Evolutionary conservation across 495 filamentous ascomycete genomes (phyloP), one percentile per base, ranked within the genome.

Genomic region (Penicillium robsamsonii): DNA sequence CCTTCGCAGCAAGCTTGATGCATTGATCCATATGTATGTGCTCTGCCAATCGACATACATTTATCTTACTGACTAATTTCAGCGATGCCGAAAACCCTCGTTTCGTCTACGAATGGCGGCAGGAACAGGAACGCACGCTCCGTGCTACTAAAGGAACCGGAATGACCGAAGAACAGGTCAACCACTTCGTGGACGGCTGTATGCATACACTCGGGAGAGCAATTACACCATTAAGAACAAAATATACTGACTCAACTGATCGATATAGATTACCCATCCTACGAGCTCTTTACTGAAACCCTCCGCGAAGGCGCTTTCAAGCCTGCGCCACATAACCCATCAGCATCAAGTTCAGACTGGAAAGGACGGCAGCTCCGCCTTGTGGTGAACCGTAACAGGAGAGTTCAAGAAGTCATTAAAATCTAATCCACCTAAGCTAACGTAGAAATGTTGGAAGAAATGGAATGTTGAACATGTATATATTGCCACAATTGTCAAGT

Each of bases 51-150:
- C 27, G 12, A 13, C 13, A 20, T 49, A n/a, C 13, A 10, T 30
- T 43, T n/a, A 20, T 37, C 5, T n/a, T 47, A 46, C 47, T 60
- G 30, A 61, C 12, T 29, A n/a, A 17, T n/a, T 47, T 35, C 41
- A 86, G 82, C 57, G 93, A 97, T 66, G 89, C 93, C 11, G 80
- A 88, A 65, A 75, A 95, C 55, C 79, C 78, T 15, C 76, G 78
- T 53, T 95, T 79, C 63, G 93, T 96, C 38, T 97, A 96, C 66
- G 84, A 83, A 56, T 97, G 93, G 93, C 85, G 93, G 17, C 71
- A 84, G 53, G 77, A 97, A 68, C 91, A 95, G 68, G 93, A 97
- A 70, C 78, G 75, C 24, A 78, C 76, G 49, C 75, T 97, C 60
- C 78, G 88, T 17, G 73, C 70, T 12, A 67, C 77, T 43, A 89